Evolutionary conservation across 108 stramenopile genomes (phyloP).

Genomic region (Pseudonitzschia delicatissima): DNA sequence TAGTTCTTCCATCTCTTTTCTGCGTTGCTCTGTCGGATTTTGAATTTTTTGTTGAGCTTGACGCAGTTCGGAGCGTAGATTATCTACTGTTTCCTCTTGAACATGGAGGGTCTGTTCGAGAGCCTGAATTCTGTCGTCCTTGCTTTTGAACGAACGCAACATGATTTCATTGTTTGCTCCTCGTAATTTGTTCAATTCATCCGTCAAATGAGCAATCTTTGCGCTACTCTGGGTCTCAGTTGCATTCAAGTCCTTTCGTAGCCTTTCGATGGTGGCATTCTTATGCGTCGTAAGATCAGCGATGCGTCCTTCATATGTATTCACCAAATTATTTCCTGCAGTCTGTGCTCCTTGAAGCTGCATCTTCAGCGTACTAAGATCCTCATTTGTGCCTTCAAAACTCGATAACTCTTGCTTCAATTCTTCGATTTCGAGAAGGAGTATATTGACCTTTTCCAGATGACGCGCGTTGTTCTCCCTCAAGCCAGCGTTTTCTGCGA

Average conservation of each 20-base stretch:
- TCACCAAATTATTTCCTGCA: slow-evolving; percentile 45
- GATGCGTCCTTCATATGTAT: slow-evolving; percentile 49
- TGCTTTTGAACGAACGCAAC: slow-evolving; percentile 53
- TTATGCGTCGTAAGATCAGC: slow-evolving; percentile 47
- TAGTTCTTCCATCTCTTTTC: slow-evolving; percentile 77
- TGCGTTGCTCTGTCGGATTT: slow-evolving; percentile 47
- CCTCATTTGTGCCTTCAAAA: slow-evolving; percentile 9
- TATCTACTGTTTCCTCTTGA: slow-evolving; percentile 70
- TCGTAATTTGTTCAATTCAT: slow-evolving; percentile 40
- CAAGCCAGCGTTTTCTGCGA: neutral
- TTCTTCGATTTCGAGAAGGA: slow-evolving; percentile 30
- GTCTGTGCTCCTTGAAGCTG: slow-evolving; percentile 48
- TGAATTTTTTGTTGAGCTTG: slow-evolving; percentile 77
- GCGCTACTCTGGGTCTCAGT: slow-evolving; percentile 35
- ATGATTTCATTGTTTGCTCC: slow-evolving; percentile 41
- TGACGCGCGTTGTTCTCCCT: neutral
- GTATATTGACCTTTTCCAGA: neutral
- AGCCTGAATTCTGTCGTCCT: slow-evolving; percentile 64
- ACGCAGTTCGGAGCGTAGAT: slow-evolving; percentile 74
- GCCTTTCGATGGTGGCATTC: slow-evolving; percentile 67
- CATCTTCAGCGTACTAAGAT: slow-evolving; percentile 28
- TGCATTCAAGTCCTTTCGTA: slow-evolving; percentile 56
- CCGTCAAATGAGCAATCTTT: slow-evolving; percentile 39
- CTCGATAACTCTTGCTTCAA: slow-evolving; percentile 39
- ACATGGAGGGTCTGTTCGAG: slow-evolving; percentile 75